Evolutionary conservation across 768 basidiomycete species (phyloP).

Genomic region (Chalciporus sphaerocephalus): DNA sequence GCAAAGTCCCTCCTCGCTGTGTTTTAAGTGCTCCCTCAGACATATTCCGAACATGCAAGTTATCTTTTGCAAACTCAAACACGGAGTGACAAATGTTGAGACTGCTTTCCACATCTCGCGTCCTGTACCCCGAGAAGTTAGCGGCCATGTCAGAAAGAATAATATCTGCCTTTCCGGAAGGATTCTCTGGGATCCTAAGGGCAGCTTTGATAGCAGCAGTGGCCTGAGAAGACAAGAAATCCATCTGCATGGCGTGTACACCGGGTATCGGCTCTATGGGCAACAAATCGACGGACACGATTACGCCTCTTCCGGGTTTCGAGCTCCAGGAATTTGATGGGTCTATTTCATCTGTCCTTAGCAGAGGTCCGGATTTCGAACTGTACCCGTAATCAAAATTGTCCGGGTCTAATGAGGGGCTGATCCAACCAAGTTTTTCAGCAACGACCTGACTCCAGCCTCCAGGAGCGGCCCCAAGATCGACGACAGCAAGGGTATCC

Average conservation of each 20-base stretch:
- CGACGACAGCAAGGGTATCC: conserved; percentile 65
- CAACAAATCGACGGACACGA: conserved; percentile 81
- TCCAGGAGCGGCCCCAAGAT: conserved; percentile 89
- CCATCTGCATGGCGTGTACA: conserved; percentile 67
- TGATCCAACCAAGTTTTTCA: conserved; percentile 52
- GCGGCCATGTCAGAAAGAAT: conserved; percentile 90
- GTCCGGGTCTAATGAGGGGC: conserved; percentile 5
- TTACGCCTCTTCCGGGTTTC: conserved; percentile 27
- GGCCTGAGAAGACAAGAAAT: conserved; percentile 65
- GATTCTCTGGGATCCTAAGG: conserved; percentile 30
- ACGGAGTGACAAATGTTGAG: conserved; percentile 75
- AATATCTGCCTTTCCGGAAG: conserved; percentile 58
- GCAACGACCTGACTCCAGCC: conserved; percentile 91
- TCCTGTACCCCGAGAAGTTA: conserved; percentile 69
- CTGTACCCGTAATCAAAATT: background rate
- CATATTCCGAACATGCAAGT: conserved; percentile 47
- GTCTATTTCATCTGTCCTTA: background rate
- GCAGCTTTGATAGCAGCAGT: conserved; percentile 41
- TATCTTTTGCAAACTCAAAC: conserved; percentile 55
- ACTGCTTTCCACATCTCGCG: conserved; percentile 61
- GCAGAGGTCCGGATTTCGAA: background rate
- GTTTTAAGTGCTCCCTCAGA: conserved; percentile 40
- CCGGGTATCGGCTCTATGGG: conserved; percentile 68
- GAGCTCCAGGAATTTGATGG: conserved; percentile 23
- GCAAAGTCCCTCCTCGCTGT: conserved; percentile 37